These are phyloP conservation scores for Coniochaeta pulveracea DNA, from an alignment of 2,329 filamentous ascomycete genomes.

Conservation along the genomic window DNA sequence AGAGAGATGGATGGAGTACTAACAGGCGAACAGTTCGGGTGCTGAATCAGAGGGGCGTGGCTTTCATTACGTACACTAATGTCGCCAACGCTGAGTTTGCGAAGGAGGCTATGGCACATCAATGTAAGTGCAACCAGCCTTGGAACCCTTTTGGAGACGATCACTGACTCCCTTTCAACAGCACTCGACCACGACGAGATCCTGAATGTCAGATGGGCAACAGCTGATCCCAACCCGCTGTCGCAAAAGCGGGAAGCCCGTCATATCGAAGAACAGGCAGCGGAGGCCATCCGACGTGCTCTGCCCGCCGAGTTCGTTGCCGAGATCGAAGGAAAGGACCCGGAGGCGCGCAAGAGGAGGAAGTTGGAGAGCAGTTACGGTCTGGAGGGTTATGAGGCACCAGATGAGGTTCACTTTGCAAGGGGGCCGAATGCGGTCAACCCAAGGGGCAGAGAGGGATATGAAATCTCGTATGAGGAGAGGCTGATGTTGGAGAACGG, in stretches of 20 bases:
- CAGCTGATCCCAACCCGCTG: constrained; percentile 89
- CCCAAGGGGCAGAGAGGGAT: constrained; percentile 43
- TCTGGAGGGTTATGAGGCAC: constrained; percentile 82
- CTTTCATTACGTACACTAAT: constrained; percentile 89
- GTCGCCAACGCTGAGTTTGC: constrained; percentile 85
- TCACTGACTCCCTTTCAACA: no score
- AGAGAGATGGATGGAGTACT: neutral
- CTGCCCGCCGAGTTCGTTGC: constrained; percentile 84
- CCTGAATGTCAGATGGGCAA: constrained; percentile 94
- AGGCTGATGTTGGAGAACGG: constrained; percentile 46
- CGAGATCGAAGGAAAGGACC: constrained; percentile 85
- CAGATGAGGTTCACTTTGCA: constrained; percentile 88
- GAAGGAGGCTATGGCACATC: constrained; percentile 92
- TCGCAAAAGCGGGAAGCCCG: constrained; percentile 85
- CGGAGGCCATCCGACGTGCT: constrained; percentile 80
- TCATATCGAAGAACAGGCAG: constrained; percentile 88
- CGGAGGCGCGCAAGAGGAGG: constrained; percentile 75
- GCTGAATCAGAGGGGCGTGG: constrained; percentile 79
- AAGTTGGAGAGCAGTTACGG: constrained; percentile 86
- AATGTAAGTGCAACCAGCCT: constrained; percentile 26
- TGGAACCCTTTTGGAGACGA: no score
- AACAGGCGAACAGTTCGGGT: constrained; percentile 46
- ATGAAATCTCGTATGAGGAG: constrained; percentile 53
- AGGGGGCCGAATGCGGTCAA: constrained; percentile 60
- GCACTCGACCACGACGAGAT: constrained; percentile 84